Conservation (phyloP, 2,329 filamentous ascomycete genomes). For the Dactylellina sp. region DNA sequence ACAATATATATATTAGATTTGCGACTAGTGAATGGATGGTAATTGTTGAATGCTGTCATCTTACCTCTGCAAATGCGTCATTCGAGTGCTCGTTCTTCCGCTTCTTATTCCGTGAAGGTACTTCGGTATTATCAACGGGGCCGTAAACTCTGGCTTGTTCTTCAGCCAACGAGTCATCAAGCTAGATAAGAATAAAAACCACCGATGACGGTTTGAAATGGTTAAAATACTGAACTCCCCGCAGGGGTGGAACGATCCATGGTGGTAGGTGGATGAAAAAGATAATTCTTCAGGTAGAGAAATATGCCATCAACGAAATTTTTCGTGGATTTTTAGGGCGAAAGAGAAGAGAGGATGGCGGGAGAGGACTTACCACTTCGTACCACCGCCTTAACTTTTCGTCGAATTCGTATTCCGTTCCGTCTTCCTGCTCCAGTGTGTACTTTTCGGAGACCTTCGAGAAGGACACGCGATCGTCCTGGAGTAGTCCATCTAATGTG, state of each 20-base stretch:
- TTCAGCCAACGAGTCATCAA: conserved; percentile 72
- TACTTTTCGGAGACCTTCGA: conserved; percentile 85
- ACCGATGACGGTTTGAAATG: conserved; percentile 34
- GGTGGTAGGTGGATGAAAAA: conserved; percentile 10
- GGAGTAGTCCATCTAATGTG: conserved; percentile 76
- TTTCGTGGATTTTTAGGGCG: conserved; percentile 43
- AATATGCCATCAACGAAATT: conserved; percentile 46
- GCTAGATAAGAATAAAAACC: conserved; percentile 63
- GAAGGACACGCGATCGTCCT: conserved; percentile 85
- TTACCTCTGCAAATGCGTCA: conserved; percentile 65
- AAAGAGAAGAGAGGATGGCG: neutral
- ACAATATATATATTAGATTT: neutral
- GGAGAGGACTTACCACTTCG: conserved; percentile 68
- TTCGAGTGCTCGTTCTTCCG: conserved; percentile 65
- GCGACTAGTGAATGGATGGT: neutral
- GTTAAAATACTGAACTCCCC: conserved; percentile 49
- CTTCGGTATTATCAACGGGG: conserved; percentile 69
- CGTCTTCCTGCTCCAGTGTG: conserved; percentile 85
- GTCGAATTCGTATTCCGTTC: conserved; percentile 87
- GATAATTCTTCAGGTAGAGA: conserved; percentile 27
- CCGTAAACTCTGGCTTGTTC: conserved; percentile 73
- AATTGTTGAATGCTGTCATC: conserved; percentile 1
- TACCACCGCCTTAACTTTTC: conserved; percentile 78
- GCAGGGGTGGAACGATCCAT: conserved; percentile 23
- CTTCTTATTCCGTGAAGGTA: conserved; percentile 68